Percentiles rank a stretch among this genome's conserved stretches.
Conservation (phyloP, 768 basidiomycete genomes). For the Macrolepiota albuminosa region DNA sequence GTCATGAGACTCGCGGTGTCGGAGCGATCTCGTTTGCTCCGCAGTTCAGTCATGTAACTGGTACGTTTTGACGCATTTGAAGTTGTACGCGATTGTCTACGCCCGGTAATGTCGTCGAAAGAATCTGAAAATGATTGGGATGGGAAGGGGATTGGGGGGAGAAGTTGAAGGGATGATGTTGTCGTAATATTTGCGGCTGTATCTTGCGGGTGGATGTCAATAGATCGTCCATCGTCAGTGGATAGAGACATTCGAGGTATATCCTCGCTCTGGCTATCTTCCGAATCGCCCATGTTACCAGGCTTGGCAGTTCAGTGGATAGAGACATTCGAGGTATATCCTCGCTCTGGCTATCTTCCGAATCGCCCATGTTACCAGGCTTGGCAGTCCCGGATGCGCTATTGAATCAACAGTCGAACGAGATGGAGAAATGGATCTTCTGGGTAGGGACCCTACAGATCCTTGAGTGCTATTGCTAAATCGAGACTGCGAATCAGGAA, state of each 20-base stretch:
- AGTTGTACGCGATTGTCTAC: slow-evolving; percentile 35
- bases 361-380: slow-evolving; percentile 16
- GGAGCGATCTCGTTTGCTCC: slow-evolving; percentile 77
- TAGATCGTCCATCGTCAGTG: slow-evolving; percentile 62
- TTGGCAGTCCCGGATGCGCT: slow-evolving; percentile 39
- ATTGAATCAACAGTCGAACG: slow-evolving; percentile 46
- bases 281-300: slow-evolving; percentile 12
- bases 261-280: slow-evolving; percentile 31
- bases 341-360: slow-evolving; percentile 23
- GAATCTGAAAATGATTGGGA: slow-evolving; percentile 66
- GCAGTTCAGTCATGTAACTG: slow-evolving; percentile 78
- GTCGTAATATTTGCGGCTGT: slow-evolving; percentile 17
- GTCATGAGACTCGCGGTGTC: slow-evolving; percentile 92
- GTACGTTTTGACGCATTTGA: slow-evolving; percentile 59
- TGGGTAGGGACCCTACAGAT: slow-evolving; percentile 44
- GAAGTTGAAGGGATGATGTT: slow-evolving; percentile 46
- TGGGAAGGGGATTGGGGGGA: slow-evolving; percentile 77
- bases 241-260: slow-evolving; percentile 73
- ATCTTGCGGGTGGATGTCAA: slow-evolving; percentile 56
- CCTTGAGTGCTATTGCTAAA: slow-evolving; percentile 63
- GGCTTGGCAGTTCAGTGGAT: slow-evolving; percentile 50
- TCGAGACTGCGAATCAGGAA: slow-evolving; percentile 42
- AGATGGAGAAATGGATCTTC: slow-evolving; percentile 38
- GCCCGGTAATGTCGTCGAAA: slow-evolving; percentile 49
- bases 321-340: slow-evolving; percentile 70